Evolutionary conservation across 441 rosid species (phyloP).

Genomic region (Syzygium malaccense): DNA sequence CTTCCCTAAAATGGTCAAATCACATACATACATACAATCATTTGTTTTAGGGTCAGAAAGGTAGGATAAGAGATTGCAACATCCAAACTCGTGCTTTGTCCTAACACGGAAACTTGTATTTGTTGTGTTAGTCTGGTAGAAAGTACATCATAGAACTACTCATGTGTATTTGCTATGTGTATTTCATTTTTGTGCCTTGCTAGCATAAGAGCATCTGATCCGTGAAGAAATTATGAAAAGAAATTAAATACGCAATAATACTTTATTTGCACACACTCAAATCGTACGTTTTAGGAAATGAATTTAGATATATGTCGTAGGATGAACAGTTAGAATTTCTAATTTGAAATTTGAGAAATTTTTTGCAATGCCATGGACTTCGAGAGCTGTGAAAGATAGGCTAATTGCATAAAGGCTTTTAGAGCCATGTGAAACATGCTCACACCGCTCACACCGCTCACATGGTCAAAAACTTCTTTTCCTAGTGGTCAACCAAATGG

Average conservation of each 20-base stretch:
- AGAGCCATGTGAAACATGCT: constrained; percentile 17
- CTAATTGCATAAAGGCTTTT: no score
- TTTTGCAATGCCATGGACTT: background rate
- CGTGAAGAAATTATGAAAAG: background rate
- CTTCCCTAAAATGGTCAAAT: background rate
- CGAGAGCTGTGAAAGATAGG: no score
- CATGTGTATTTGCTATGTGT: background rate
- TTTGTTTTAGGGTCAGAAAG: background rate
- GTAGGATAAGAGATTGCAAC: background rate
- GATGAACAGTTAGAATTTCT: background rate
- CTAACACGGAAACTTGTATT: background rate
- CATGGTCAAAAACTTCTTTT: constrained; percentile 19
- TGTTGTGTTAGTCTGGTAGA: background rate
- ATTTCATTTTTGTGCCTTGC: background rate
- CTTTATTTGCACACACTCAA: background rate
- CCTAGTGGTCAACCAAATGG: constrained; percentile 20
- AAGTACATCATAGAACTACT: background rate
- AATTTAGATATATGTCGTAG: background rate
- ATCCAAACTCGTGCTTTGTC: background rate
- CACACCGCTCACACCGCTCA: constrained; percentile 60
- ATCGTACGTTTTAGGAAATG: background rate
- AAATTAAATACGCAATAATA: background rate
- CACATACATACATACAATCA: background rate
- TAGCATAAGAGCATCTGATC: background rate
- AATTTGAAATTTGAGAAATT: background rate